Evolutionary conservation across 139 green algal genomes (phyloP).

Genomic region (Micractinium conductrix): DNA sequence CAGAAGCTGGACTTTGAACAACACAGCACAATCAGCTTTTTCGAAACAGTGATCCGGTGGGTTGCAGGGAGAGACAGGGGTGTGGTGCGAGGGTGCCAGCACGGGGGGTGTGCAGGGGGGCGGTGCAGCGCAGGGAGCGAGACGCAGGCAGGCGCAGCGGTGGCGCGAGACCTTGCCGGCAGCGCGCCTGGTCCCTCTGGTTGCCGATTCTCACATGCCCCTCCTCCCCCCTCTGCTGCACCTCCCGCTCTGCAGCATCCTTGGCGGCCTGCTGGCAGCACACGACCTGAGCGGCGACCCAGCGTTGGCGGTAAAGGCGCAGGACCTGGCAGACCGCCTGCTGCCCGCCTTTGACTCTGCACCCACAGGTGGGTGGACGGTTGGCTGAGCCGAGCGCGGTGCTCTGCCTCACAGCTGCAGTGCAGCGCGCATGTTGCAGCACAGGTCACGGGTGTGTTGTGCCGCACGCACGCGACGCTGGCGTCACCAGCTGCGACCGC

Average conservation of each 20-base stretch:
- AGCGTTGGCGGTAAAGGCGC: conserved; percentile 22
- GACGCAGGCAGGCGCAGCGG: too few species aligned
- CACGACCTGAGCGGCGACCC: conserved; percentile 70
- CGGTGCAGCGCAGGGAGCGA: too few species aligned
- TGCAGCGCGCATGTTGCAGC: background rate
- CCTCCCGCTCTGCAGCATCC: background rate
- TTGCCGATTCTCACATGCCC: too few species aligned
- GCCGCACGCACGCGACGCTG: background rate
- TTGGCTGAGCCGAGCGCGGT: too few species aligned
- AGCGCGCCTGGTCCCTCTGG: too few species aligned
- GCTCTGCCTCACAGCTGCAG: background rate
- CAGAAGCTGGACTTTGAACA: conserved; percentile 63
- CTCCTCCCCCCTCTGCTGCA: background rate
- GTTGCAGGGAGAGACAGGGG: too few species aligned
- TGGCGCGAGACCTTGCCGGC: too few species aligned
- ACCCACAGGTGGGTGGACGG: conserved; percentile 30
- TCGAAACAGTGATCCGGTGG: conserved; percentile 41
- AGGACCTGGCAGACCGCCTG: conserved; percentile 65
- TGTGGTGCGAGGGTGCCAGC: too few species aligned
- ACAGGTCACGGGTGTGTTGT: background rate
- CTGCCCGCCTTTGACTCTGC: conserved; percentile 76
- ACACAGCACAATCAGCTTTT: conserved; percentile 36
- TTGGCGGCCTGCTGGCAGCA: conserved; percentile 62
- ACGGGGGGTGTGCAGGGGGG: too few species aligned
- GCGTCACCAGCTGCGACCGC: background rate